phyloP scores from a whole-genome alignment of 129 eudicot species.

The Scalesia atractyloides region DNA sequence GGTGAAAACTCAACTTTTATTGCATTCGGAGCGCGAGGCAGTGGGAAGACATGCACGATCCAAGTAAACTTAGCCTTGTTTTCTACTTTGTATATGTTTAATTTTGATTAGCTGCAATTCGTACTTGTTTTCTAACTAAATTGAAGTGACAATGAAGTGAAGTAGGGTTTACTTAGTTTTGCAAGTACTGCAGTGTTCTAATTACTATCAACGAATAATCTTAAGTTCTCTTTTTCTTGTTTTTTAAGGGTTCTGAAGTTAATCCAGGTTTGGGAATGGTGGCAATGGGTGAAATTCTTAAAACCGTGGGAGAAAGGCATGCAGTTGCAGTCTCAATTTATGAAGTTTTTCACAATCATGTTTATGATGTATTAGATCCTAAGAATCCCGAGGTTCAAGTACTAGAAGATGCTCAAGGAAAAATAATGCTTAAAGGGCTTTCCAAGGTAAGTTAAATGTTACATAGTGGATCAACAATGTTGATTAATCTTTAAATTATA shows the following conservation, averaged over 20 bases:
- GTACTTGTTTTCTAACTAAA: neutral
- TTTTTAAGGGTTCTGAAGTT: conserved; percentile 62
- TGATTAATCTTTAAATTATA: neutral
- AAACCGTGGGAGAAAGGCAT: conserved; percentile 43
- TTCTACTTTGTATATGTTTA: neutral
- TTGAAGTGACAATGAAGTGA: conserved; percentile 1
- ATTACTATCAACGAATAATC: conserved; percentile 7
- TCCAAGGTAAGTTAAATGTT: conserved; percentile 54
- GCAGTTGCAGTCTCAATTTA: conserved; percentile 59
- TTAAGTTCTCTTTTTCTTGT: neutral
- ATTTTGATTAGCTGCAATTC: neutral
- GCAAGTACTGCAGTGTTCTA: neutral
- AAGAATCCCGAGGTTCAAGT: conserved; percentile 64
- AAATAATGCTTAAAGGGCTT: conserved; percentile 71
- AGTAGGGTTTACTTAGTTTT: neutral
- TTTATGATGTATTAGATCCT: conserved; percentile 61
- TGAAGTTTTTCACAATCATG: conserved; percentile 73
- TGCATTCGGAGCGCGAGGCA: conserved; percentile 85
- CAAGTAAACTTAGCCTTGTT: conserved; percentile 48
- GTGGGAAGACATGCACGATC: conserved; percentile 82
- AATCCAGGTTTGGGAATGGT: conserved; percentile 62
- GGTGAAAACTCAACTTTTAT: conserved; percentile 64
- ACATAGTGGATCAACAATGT: neutral
- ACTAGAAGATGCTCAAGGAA: conserved; percentile 70
- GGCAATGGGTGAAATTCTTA: conserved; percentile 57